A percentile compares a stretch with the other conserved stretches of the same genome.
Evolutionary conservation across 2,329 filamentous ascomycete species (phyloP).

Genomic region (Blumeriella jaapii): DNA sequence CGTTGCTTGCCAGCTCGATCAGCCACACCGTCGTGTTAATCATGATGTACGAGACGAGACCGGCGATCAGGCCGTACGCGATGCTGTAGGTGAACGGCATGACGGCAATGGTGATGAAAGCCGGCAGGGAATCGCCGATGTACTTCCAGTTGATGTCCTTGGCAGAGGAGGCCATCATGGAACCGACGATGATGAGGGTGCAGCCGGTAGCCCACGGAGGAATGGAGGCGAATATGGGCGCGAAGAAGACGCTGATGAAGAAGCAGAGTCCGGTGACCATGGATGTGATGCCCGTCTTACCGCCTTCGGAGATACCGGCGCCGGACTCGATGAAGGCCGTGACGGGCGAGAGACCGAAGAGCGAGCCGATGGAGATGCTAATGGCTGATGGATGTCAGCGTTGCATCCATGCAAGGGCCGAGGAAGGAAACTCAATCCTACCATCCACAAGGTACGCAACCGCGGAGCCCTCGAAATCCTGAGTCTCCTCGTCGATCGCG

Average conservation of each 20-base stretch:
- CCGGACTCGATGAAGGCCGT: slow-evolving; percentile 86
- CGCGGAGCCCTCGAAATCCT: slow-evolving; percentile 79
- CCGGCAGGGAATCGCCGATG: slow-evolving; percentile 70
- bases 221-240: slow-evolving; percentile 81
- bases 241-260: slow-evolving; percentile 80
- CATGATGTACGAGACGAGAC: slow-evolving; percentile 64
- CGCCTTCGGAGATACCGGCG: slow-evolving; percentile 80
- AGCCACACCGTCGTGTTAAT: slow-evolving; percentile 63
- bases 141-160: slow-evolving; percentile 85
- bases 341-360: slow-evolving; percentile 69
- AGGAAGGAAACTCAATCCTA: too few relatives aligned
- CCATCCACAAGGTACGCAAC: slow-evolving; percentile 70
- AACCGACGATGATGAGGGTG: slow-evolving; percentile 72
- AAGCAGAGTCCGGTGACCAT: slow-evolving; percentile 73
- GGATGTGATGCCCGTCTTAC: slow-evolving; percentile 70
- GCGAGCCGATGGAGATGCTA: slow-evolving; percentile 66
- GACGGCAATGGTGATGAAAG: slow-evolving; percentile 70
- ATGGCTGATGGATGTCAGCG: slow-evolving; percentile 37
- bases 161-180: slow-evolving; percentile 70
- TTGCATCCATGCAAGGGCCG: too few relatives aligned
- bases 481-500: slow-evolving; percentile 67
- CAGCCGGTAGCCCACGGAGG: slow-evolving; percentile 84
- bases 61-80: slow-evolving; percentile 71
- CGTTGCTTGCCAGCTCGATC: slow-evolving; percentile 53
- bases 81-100: slow-evolving; percentile 92